Base-by-base conservation (phyloP, 306 rosid genomes). In the Cucumis cinereus region DNA sequence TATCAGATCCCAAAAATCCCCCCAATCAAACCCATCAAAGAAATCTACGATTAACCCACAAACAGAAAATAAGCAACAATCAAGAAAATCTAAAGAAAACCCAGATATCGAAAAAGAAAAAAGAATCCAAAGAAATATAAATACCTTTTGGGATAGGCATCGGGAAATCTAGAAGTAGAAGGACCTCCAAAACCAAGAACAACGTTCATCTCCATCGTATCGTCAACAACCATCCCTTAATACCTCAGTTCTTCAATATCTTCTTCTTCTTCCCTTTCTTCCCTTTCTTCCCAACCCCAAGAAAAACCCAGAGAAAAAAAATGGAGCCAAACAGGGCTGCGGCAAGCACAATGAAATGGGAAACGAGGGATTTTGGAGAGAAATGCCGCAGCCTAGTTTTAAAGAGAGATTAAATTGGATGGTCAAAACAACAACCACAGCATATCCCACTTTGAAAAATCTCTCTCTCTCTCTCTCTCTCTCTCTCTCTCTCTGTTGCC, bases 141-240 rank as follows among this genome's bases (percentile, higher is more conserved):
- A 12, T 45, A 77, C 80, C 80, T 77, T 67, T 77, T 77, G 40
- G 80, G 89, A 86, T 80, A 89, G 78, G 87, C 94, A 83, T 81
- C 87, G 59, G 90, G 85, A 82, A 93, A 89, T 71, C 90, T 88
- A 81, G 84, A 81, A 78, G 92, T 87, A 76, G 84, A 79, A 78
- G 87, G 88, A 80, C 79, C 83, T 70, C 90, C 89, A 82, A 53
- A 87, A 71, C 82, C 83, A 69, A 85, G 72, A 85, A 79, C 57
- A 89, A 87, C 78, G 82, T 86, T 78, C 88, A 83, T 85, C 82
- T 75, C 86, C 88, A 82, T 79, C 83, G 81, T 82, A 86, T 90
- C 93, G 86, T 94, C 90, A 84, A 84, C 88, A 40, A 89, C 93
- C 86, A 85, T 82, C 78, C 76, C 54, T 69, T 23, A 30, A 50